Conservation (phyloP, 306 rosid species). For the Cucurbita argyrosperma region DNA sequence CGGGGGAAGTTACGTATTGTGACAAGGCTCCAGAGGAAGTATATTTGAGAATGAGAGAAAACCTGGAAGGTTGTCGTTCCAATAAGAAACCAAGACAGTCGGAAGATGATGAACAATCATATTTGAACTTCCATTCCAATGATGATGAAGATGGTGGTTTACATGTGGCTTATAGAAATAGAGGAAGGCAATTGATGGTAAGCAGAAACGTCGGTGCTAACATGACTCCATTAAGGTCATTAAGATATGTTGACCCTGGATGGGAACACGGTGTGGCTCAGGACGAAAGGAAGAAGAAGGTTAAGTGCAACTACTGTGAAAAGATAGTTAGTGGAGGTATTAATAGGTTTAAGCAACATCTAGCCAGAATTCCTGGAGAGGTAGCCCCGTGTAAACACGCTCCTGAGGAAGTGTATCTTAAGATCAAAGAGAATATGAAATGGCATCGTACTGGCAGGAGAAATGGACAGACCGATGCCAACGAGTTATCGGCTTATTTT, state of each 20-base stretch:
- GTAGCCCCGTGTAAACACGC: slow-evolving; percentile 94
- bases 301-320: slow-evolving; percentile 83
- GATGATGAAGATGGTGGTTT: slow-evolving; percentile 64
- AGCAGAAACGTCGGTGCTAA: slow-evolving; percentile 38
- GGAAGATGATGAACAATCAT: slow-evolving; percentile 46
- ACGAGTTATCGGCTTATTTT: slow-evolving; percentile 44
- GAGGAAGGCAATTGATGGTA: slow-evolving; percentile 68
- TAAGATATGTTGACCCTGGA: slow-evolving; percentile 94
- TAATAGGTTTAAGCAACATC: slow-evolving; percentile 88
- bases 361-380: slow-evolving; percentile 97
- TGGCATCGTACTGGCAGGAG: slow-evolving; percentile 98
- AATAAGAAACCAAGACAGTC: slow-evolving; percentile 59
- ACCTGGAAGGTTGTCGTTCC: slow-evolving; percentile 72
- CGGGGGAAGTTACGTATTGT: slow-evolving; percentile 93
- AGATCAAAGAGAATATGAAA: slow-evolving; percentile 92
- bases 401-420: slow-evolving; percentile 76
- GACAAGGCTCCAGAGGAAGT: slow-evolving; percentile 94
- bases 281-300: slow-evolving; percentile 96
- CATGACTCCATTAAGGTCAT: slow-evolving; percentile 63
- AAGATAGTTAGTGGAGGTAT: slow-evolving; percentile 94
- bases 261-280: slow-evolving; percentile 98
- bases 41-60: slow-evolving; percentile 74
- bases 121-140: slow-evolving; percentile 52
- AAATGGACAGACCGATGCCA: slow-evolving; percentile 52
- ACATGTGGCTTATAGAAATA: slow-evolving; percentile 50